A percentile compares a stretch with the other conserved stretches of the same genome.
Evolutionary conservation across 768 basidiomycete species (phyloP).

Genomic region (Tricholoma matsutake): DNA sequence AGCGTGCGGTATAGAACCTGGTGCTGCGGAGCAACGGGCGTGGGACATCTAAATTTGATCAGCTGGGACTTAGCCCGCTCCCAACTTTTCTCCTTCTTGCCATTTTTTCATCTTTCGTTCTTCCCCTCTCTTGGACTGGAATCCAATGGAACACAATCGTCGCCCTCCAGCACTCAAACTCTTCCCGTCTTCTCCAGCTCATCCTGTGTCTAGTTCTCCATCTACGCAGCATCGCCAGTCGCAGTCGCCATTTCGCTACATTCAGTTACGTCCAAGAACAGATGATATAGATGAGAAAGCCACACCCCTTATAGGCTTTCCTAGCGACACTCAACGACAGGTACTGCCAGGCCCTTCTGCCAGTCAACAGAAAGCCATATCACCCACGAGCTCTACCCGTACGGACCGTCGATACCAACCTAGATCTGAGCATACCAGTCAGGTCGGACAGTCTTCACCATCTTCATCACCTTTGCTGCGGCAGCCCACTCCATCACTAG

Average conservation of each 20-base stretch:
- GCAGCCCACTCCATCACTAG: slow-evolving; percentile 14
- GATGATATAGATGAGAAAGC: slow-evolving; percentile 26
- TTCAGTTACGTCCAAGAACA: slow-evolving; percentile 19
- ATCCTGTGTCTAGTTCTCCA: slow-evolving; percentile 26
- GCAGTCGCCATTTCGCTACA: slow-evolving; percentile 33
- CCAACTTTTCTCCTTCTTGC: not conserved
- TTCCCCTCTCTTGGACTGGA: slow-evolving; percentile 29
- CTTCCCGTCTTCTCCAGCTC: slow-evolving; percentile 28
- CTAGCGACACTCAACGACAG: slow-evolving; percentile 11
- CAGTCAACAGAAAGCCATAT: not conserved
- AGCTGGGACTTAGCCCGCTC: not conserved
- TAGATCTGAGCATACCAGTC: slow-evolving; percentile 3
- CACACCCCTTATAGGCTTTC: slow-evolving; percentile 24
- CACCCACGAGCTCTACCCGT: slow-evolving; percentile 1
- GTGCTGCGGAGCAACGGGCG: not conserved
- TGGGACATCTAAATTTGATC: not conserved
- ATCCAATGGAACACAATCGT: slow-evolving; percentile 24
- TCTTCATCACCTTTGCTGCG: slow-evolving; percentile 17
- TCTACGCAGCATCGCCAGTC: slow-evolving; percentile 25
- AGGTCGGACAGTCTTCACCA: slow-evolving; percentile 9
- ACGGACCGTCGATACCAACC: slow-evolving; percentile 7
- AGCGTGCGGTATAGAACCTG: not conserved
- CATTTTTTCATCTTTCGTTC: slow-evolving; percentile 14
- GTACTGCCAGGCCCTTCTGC: slow-evolving; percentile 8
- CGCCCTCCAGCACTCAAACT: slow-evolving; percentile 27